These are phyloP conservation scores for Alternaria rosae DNA, from an alignment of 2,329 filamentous ascomycete species.

Conservation along the genomic window DNA sequence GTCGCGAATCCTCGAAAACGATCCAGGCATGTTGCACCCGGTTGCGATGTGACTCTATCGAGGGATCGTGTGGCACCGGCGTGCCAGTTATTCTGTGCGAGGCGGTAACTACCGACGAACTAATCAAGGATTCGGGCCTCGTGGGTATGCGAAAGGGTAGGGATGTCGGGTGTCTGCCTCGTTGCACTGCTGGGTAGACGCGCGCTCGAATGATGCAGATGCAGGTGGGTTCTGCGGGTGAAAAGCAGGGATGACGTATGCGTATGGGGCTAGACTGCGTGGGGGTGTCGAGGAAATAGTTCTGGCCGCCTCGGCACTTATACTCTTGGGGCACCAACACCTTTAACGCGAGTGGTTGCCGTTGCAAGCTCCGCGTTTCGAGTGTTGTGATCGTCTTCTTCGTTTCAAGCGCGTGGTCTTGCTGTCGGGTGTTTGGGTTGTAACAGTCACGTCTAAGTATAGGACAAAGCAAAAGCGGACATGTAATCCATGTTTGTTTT, in stretches of 20 bases:
- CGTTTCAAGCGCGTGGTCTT: background rate
- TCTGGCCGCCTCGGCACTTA: background rate
- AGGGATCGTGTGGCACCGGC: constrained; percentile 2
- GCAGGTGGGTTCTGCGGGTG: constrained; percentile 8
- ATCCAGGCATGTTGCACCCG: constrained; percentile 25
- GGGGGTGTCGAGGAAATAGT: constrained; percentile 3
- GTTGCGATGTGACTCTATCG: background rate
- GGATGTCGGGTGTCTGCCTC: constrained; percentile 21
- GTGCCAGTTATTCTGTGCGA: constrained; percentile 1
- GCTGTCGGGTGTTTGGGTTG: background rate
- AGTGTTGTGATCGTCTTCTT: background rate
- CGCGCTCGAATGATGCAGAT: constrained; percentile 17
- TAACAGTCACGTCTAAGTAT: background rate
- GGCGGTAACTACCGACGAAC: background rate
- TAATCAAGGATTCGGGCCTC: background rate
- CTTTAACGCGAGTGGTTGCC: background rate
- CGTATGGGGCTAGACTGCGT: constrained; percentile 16
- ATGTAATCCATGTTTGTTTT: background rate
- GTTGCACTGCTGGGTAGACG: constrained; percentile 9
- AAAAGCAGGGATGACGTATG: constrained; percentile 27
- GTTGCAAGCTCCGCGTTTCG: background rate
- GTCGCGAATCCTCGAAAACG: constrained; percentile 34
- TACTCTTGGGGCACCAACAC: background rate
- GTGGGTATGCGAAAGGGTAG: constrained; percentile 1
- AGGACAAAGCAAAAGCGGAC: background rate